Base-by-base conservation (phyloP, 352 stramenopile genomes). In the Globisporangium orthogonon region DNA sequence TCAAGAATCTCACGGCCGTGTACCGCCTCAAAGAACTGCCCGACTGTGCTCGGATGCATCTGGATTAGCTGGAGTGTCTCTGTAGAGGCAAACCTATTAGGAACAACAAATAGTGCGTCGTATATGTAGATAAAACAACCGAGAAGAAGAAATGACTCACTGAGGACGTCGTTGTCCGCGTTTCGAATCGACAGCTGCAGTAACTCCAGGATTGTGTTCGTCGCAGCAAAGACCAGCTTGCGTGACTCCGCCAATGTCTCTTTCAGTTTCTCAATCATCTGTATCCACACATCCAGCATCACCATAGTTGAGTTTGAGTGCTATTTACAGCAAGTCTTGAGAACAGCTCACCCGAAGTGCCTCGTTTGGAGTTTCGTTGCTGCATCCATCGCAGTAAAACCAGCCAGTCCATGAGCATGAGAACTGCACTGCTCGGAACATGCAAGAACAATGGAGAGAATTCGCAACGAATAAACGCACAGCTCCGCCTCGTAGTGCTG, bases 261-360 rank as follows among this genome's bases (percentile, higher is more conserved):
- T 63, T 77, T 76, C 28, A 89, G 49, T 7, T 69, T 67, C 51
- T 88, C 77, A 29, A 88, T 87, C 49, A 85, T 73, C 73, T 86
- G 50, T 7, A 18, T 43, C 17, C 37, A 17, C 10, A 17, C 37
- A 17, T 11, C 37, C 37, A 43, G 11, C 15, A 41, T 11, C 0
- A 41, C 9, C 35, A 14, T 11, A 15, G 37, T 43, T 43, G 3
- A 43, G 37, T 43, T 17, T 43, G 37, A 4, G 11, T 2, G 17
- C 37, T 43, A 13, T 40, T 10, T 40, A 5, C 33, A 37, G 35
- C 35, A 41, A 13, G 35, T 17, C 37, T 43, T 17, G 37, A 17
- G 23, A 7, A 2, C 1, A 14, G 6, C 11, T n/a, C n/a, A 73
- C 71, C 49, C 68, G 73, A 51, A 78, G 58, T 10, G 71, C 63